Evolutionary conservation across 352 stramenopile species (phyloP).

Genomic region (Bremia lactucae): DNA sequence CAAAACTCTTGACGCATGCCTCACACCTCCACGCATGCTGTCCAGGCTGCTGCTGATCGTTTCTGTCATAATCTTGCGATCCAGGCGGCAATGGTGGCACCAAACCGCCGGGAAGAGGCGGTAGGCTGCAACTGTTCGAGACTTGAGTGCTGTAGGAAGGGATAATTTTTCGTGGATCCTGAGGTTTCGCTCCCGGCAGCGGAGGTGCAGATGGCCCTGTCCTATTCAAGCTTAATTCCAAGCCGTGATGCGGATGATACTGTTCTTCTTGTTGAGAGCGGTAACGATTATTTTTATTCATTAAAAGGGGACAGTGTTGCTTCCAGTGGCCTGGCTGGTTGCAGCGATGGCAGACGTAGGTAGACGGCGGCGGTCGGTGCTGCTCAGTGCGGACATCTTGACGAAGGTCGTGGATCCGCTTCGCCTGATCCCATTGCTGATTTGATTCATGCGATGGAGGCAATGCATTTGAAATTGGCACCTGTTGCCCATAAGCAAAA

Average conservation of each 20-base stretch:
- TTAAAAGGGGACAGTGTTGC: constrained; percentile 45
- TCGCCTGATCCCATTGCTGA: constrained; percentile 17
- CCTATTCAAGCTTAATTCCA: constrained; percentile 1
- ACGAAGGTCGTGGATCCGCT: constrained; percentile 14
- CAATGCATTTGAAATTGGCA: constrained; percentile 1
- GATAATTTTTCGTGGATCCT: constrained; percentile 13
- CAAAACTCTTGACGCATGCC: constrained; percentile 62
- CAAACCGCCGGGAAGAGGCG: constrained; percentile 10
- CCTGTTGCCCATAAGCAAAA: constrained; percentile 6
- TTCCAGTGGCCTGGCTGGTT: constrained; percentile 72
- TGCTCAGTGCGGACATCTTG: constrained; percentile 19
- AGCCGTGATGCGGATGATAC: constrained; percentile 4
- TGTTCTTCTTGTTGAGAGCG: constrained; percentile 4
- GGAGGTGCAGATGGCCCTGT: constrained; percentile 8
- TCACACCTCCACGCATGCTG: constrained; percentile 40
- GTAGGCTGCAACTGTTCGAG: not conserved
- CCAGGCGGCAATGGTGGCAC: constrained; percentile 13
- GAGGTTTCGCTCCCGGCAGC: constrained; percentile 4
- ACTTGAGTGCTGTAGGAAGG: not conserved
- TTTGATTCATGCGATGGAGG: constrained; percentile 1
- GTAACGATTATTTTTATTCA: constrained; percentile 10
- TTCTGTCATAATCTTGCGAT: constrained; percentile 10
- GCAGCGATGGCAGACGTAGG: constrained; percentile 75
- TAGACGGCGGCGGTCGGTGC: constrained; percentile 32
- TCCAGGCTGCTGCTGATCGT: constrained; percentile 6